Percentiles rank a stretch among this genome's conserved stretches.
These are phyloP conservation scores for Thymus quinquecostatus DNA, from an alignment of 257 asterid species.

Conservation along the genomic window DNA sequence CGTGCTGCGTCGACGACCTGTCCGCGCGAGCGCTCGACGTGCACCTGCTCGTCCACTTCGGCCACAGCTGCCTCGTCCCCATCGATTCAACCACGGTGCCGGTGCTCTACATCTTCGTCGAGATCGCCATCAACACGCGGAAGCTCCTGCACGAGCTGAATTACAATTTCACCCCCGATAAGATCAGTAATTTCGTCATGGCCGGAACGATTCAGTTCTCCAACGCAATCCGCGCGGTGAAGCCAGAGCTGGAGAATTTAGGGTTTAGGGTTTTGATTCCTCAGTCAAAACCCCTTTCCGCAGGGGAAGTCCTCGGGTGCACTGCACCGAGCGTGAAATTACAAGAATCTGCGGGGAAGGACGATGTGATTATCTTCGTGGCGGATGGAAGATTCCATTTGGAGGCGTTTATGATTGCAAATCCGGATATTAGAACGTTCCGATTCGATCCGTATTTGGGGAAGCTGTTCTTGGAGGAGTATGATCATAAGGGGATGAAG, in stretches of 20 bases:
- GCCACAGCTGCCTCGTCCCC: conserved; percentile 95
- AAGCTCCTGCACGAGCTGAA: conserved; percentile 61
- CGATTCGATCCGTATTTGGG: conserved; percentile 87
- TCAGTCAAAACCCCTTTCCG: conserved; percentile 92
- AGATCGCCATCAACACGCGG: conserved; percentile 63
- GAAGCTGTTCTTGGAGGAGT: conserved; percentile 89
- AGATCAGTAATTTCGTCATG: conserved; percentile 54
- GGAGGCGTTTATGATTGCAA: conserved; percentile 98
- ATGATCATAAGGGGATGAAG: conserved; percentile 89
- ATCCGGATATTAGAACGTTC: conserved; percentile 70
- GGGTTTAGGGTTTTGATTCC: conserved; percentile 89
- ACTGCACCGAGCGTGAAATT: conserved; percentile 78
- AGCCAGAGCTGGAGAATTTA: conserved; percentile 74
- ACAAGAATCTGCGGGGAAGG: conserved; percentile 36
- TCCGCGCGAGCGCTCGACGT: conserved; percentile 87
- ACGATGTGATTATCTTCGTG: conserved; percentile 70
- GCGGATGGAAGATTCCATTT: conserved; percentile 97
- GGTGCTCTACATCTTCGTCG: conserved; percentile 82
- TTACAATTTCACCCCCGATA: conserved; percentile 58
- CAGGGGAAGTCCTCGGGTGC: conserved; percentile 96
- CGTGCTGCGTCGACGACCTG: conserved; percentile 93
- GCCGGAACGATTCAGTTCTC: conserved; percentile 95
- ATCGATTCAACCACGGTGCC: conserved; percentile 77
- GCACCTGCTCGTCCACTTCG: conserved; percentile 87
- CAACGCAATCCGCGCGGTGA: conserved; percentile 78